Conservation (phyloP, 1,284 basidiomycete species). For the Hemileia vastatrix region DNA sequence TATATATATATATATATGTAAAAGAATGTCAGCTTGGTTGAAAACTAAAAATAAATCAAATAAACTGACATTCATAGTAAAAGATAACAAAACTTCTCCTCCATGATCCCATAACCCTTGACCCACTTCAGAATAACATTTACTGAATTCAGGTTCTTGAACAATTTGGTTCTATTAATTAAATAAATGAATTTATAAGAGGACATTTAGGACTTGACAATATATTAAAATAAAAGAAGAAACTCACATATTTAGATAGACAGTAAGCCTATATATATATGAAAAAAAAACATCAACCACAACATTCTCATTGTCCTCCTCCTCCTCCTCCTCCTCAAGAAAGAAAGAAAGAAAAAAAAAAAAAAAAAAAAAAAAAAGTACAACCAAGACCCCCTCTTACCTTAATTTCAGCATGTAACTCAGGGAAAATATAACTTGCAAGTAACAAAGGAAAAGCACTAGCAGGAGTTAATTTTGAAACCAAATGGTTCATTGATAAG, state of each 20-base stretch:
- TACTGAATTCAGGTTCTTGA: constrained; percentile 10
- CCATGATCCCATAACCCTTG: constrained; percentile 21
- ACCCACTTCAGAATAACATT: constrained; percentile 17
- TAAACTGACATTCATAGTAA: constrained; percentile 19
- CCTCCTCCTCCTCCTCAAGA: too few species aligned
- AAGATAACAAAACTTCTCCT: constrained; percentile 16
- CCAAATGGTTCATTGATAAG: constrained; percentile 63
- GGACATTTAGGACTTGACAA: too few species aligned
- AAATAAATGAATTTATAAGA: neutral
- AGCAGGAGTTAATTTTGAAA: constrained; percentile 60
- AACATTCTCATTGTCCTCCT: too few species aligned
- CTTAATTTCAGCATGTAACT: constrained; percentile 15
- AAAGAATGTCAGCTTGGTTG: too few species aligned
- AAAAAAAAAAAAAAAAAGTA: neutral
- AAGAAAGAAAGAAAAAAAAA: neutral
- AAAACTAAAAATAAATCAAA: neutral
- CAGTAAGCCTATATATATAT: constrained; percentile 4
- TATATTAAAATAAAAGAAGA: neutral
- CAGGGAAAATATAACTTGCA: constrained; percentile 42
- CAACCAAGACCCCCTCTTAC: neutral
- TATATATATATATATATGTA: too few species aligned
- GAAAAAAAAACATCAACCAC: neutral
- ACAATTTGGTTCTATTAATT: constrained; percentile 15
- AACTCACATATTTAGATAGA: constrained; percentile 11
- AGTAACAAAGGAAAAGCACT: constrained; percentile 63